Percentiles rank a stretch among this genome's conserved stretches.
phyloP scores from a whole-genome alignment of 2,329 filamentous ascomycete genomes.

The Colletotrichum lindemuthianum region DNA sequence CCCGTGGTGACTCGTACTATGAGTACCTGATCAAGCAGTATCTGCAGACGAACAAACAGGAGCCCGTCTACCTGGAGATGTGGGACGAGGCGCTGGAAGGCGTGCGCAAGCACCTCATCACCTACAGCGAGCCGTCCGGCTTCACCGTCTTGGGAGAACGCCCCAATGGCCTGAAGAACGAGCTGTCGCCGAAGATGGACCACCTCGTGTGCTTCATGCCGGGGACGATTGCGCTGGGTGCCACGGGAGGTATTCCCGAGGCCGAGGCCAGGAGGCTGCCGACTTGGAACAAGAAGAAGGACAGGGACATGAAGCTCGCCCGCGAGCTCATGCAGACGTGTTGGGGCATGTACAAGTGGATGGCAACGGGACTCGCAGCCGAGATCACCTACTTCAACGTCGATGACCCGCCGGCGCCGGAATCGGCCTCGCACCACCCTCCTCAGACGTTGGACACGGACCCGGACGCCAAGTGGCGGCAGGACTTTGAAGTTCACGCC shows the following conservation, averaged over 20 bases:
- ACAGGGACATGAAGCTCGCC: conserved; percentile 87
- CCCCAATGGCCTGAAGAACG: conserved; percentile 73
- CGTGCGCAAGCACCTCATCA: conserved; percentile 90
- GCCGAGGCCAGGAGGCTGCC: conserved; percentile 77
- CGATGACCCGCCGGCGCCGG: conserved; percentile 72
- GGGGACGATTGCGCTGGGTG: conserved; percentile 90
- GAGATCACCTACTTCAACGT: conserved; percentile 95
- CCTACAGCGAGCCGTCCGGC: conserved; percentile 82
- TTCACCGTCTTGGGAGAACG: conserved; percentile 93
- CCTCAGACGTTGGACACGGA: conserved; percentile 61
- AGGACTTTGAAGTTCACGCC: conserved; percentile 82
- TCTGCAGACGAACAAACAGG: conserved; percentile 88
- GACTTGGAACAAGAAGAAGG: conserved; percentile 80
- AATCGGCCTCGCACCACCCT: conserved; percentile 61
- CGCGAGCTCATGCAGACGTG: conserved; percentile 95
- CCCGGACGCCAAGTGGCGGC: conserved; percentile 72
- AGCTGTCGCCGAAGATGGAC: conserved; percentile 91
- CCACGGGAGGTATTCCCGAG: conserved; percentile 81
- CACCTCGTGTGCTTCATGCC: conserved; percentile 98
- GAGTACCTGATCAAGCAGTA: conserved; percentile 99
- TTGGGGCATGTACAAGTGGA: conserved; percentile 96
- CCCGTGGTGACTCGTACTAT: conserved; percentile 96
- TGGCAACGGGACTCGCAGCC: conserved; percentile 88
- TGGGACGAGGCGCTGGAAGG: conserved; percentile 89
- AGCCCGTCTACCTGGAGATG: conserved; percentile 88